phyloP scores from a whole-genome alignment of 495 filamentous ascomycete species.

The Penicillium bovifimosum region DNA sequence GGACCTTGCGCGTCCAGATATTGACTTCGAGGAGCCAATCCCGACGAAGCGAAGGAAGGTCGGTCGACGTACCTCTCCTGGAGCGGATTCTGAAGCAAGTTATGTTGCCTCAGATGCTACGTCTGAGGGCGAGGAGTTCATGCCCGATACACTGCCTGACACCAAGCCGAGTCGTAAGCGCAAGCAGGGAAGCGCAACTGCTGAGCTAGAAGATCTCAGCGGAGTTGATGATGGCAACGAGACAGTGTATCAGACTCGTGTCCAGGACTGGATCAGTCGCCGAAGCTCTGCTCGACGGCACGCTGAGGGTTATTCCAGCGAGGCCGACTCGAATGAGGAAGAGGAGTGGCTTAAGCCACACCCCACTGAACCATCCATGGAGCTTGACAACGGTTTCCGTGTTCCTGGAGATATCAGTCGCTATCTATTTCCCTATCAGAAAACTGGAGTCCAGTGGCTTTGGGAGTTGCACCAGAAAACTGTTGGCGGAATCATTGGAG shows the following conservation, averaged over 20 bases:
- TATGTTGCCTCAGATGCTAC: conserved; percentile 30
- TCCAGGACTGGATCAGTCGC: conserved; percentile 66
- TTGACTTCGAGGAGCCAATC: conserved; percentile 49
- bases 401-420: conserved; percentile 89
- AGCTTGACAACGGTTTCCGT: conserved; percentile 66
- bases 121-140: conserved; percentile 35
- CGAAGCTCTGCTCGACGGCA: conserved; percentile 61
- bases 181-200: conserved; percentile 37
- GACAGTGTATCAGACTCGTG: conserved; percentile 67
- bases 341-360: conserved; percentile 85
- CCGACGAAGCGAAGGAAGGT: conserved; percentile 40
- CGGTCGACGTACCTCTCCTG: conserved; percentile 31
- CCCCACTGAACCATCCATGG: conserved; percentile 67
- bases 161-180: conserved; percentile 29
- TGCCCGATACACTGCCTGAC: conserved; percentile 29
- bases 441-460: conserved; percentile 94
- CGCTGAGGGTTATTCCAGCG: conserved; percentile 23
- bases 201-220: conserved; percentile 60
- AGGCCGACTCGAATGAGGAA: conserved; percentile 24
- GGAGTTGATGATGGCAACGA: conserved; percentile 91
- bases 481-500: conserved; percentile 90
- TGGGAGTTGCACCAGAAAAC: conserved; percentile 83
- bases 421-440: conserved; percentile 90
- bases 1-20: conserved; percentile 74
- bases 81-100: conserved; percentile 38